phyloP scores from a whole-genome alignment of 176 grass and related monocot species.

The Aechmea fasciata region DNA sequence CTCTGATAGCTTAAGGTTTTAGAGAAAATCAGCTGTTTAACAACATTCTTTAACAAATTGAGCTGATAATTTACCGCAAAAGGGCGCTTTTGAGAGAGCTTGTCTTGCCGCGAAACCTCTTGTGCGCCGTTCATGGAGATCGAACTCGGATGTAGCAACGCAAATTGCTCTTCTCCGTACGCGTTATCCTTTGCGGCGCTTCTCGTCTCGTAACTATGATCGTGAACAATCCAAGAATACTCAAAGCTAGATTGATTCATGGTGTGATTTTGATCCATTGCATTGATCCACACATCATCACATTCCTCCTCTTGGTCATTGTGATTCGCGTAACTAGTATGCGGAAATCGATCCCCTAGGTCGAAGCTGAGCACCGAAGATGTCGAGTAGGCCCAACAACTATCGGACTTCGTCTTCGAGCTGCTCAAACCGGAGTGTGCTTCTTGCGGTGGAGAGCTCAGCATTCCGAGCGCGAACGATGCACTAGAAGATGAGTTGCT shows the following conservation, averaged over 20 bases:
- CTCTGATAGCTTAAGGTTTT: too few relatives aligned
- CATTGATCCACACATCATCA: slow-evolving; percentile 51
- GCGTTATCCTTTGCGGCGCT: slow-evolving; percentile 12
- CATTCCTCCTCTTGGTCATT: slow-evolving; percentile 19
- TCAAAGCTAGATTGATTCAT: slow-evolving; percentile 20
- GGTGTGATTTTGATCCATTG: slow-evolving; percentile 34
- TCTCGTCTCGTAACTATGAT: slow-evolving; percentile 10
- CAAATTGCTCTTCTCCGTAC: slow-evolving; percentile 19
- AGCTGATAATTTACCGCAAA: slow-evolving; percentile 17
- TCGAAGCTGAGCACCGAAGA: slow-evolving; percentile 53
- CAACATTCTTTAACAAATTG: background rate
- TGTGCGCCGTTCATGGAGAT: slow-evolving; percentile 21
- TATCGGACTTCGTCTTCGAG: background rate
- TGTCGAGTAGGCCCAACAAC: slow-evolving; percentile 16
- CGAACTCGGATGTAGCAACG: slow-evolving; percentile 30
- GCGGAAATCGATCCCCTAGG: background rate
- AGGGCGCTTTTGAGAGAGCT: slow-evolving; percentile 32
- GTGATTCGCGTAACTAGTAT: too few relatives aligned
- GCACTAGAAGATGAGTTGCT: background rate
- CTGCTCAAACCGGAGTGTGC: background rate
- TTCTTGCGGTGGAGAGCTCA: background rate
- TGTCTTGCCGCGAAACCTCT: slow-evolving; percentile 25
- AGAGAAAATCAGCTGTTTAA: too few relatives aligned
- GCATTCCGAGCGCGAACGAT: background rate
- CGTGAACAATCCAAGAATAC: slow-evolving; percentile 20